Evolutionary conservation across 164 flowering plant species (phyloP).

Genomic region (Brasenia schreberi): DNA sequence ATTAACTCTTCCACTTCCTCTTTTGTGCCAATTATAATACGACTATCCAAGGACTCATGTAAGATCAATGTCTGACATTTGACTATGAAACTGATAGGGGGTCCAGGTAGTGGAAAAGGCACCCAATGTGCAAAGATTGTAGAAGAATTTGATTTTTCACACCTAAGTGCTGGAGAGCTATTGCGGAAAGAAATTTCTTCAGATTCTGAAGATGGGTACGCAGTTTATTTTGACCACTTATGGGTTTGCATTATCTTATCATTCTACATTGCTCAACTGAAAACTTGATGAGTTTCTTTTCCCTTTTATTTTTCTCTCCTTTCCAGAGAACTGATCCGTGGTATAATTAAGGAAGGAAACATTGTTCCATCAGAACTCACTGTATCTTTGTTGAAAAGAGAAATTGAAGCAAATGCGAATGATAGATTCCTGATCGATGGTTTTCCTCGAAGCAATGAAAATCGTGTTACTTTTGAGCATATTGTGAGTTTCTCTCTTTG

Average conservation of each 20-base stretch:
- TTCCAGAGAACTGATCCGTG: conserved; percentile 64
- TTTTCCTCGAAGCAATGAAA: conserved; percentile 90
- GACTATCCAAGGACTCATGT: neutral
- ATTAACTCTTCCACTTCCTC: neutral
- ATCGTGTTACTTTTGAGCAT: conserved; percentile 69
- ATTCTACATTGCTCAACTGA: neutral
- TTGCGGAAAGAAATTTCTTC: conserved; percentile 65
- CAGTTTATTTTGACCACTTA: conserved; percentile 1
- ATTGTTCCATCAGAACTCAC: conserved; percentile 91
- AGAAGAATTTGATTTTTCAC: conserved; percentile 62
- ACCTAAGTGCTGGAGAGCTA: conserved; percentile 90
- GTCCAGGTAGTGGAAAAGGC: conserved; percentile 96
- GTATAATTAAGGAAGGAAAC: conserved; percentile 67
- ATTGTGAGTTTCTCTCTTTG: conserved; percentile 45
- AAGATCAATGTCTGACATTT: conserved; percentile 3
- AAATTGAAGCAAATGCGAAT: conserved; percentile 46
- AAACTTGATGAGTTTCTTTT: neutral
- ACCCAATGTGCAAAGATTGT: conserved; percentile 75
- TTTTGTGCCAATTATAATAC: neutral
- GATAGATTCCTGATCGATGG: conserved; percentile 86
- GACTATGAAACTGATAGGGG: conserved; percentile 31
- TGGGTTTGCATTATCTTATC: neutral
- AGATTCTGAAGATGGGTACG: conserved; percentile 56
- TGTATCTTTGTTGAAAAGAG: conserved; percentile 53
- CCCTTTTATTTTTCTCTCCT: neutral